Percentiles rank a stretch among this genome's conserved stretches.
Conservation (phyloP, 768 basidiomycete genomes). For the Myochromella boudieri region DNA sequence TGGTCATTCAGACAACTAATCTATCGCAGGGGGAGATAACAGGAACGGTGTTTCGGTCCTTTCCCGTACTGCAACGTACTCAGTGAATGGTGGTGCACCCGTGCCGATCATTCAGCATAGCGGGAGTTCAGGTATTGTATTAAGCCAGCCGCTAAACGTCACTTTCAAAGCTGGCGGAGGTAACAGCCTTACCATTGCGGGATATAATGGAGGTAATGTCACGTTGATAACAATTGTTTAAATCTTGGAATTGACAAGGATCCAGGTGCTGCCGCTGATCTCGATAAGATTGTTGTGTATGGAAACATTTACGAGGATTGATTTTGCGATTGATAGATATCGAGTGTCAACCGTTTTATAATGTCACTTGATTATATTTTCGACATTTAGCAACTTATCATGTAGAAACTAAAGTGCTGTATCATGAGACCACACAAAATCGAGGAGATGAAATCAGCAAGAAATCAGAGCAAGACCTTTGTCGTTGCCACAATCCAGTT, state of each 20-base stretch:
- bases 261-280: constrained; percentile 20
- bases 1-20: not conserved
- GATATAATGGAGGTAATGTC: constrained; percentile 23
- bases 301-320: constrained; percentile 23
- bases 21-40: constrained; percentile 23
- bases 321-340: not conserved
- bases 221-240: not conserved
- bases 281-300: constrained; percentile 24
- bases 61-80: constrained; percentile 23
- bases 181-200: constrained; percentile 22
- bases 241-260: constrained; percentile 5
- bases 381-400: no score
- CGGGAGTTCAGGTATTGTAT: constrained; percentile 24
- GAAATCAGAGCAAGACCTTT: no score
- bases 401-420: not conserved
- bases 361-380: no score
- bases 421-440: no score
- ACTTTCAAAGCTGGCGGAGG: constrained; percentile 20
- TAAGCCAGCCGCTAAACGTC: constrained; percentile 27
- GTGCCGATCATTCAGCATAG: constrained; percentile 21
- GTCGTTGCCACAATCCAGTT: no score
- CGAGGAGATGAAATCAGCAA: no score
- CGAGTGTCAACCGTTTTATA: no score
- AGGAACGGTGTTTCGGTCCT: constrained; percentile 20
- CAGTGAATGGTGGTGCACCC: constrained; percentile 23